Evolutionary conservation across 148 eudicot species (phyloP).

Genomic region (Rhododendron simsii): DNA sequence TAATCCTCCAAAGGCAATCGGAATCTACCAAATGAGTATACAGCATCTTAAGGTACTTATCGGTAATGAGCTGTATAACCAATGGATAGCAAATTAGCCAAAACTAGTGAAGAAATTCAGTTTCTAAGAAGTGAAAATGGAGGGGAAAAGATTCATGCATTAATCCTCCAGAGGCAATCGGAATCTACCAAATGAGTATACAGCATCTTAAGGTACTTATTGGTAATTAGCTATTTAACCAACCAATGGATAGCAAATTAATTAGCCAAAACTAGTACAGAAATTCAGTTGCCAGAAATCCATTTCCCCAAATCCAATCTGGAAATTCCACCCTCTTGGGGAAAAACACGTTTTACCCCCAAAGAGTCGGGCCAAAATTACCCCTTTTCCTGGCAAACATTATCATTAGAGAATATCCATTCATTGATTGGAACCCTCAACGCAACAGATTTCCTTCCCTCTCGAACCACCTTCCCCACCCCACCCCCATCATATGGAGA

Average conservation of each 20-base stretch:
- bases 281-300: not conserved
- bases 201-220: not conserved
- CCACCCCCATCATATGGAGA: not conserved
- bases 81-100: not conserved
- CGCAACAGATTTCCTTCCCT: not conserved
- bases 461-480: not conserved
- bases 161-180: not conserved
- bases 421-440: not conserved
- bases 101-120: not conserved
- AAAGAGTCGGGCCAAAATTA: not conserved
- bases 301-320: constrained; percentile 3
- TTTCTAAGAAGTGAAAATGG: not conserved
- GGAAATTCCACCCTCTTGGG: not conserved
- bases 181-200: not conserved
- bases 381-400: not conserved
- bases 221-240: not conserved
- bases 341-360: not conserved
- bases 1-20: not conserved
- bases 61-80: not conserved
- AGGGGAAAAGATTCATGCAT: not conserved
- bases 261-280: not conserved
- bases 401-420: not conserved
- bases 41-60: not conserved
- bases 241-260: not conserved
- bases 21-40: not conserved